Base-by-base conservation (phyloP, 2,329 filamentous ascomycete genomes). In the Alternaria hordeiaustralica region DNA sequence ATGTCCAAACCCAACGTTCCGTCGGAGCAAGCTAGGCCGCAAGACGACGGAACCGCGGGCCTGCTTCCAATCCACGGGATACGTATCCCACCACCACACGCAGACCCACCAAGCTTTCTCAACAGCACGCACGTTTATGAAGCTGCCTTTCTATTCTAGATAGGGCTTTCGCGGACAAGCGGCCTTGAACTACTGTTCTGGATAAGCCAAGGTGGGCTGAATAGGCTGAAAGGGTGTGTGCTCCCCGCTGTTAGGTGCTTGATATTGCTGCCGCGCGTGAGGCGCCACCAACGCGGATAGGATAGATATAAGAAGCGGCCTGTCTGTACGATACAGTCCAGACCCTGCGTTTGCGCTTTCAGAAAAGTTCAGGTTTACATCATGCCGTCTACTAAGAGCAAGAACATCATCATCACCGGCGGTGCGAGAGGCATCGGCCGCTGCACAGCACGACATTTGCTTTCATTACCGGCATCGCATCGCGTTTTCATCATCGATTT, bases 341-440 rank as follows among this genome's bases (percentile, higher is more conserved):
- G 15, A 33, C 25, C 44, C 20, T 36, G 44, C 9, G 28, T 51
- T 49, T 33, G 23, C 21, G 21, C 28, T 18, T 26, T 36, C 57
- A 53, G 6, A 46, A n/a, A 46, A 15, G n/a, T 41, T 18, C 23
- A 36, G 21, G 18, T 47, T 3, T 9, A 25, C 43, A 62, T 41
- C 5, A 73, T 73, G 71, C 64, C 68, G 2, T 66, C 65, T 10
- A 63, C 66, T 4, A 70, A 56, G 26, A 67, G 66, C 63, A 72
- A 75, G 53, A 75, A 74, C 56, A 73, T 75, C 50, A 73, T 81
- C 68, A 76, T 81, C 58, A 79, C 78, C 20, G 82, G 82, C 28
- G 82, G 77, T 28, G 81, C 81, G 3, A 76, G 79, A 55, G 83
- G 82, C 43, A 82, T 85, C 57, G 82, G 83, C 45, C 79, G 82